These are phyloP conservation scores for Xylariomycetidae sp. DNA, from an alignment of 2,329 filamentous ascomycete genomes.

Conservation along the genomic window DNA sequence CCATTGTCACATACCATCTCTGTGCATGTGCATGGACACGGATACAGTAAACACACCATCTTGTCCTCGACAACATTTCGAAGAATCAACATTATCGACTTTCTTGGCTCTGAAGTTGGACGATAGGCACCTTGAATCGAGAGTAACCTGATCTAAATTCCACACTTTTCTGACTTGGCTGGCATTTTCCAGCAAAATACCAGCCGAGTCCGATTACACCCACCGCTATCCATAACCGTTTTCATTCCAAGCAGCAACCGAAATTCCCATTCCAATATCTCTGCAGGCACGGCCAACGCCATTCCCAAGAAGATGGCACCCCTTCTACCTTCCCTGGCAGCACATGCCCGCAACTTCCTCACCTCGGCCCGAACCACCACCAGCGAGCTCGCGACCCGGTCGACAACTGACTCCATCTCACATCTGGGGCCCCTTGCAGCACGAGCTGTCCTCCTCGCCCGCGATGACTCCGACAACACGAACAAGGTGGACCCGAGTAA, in stretches of 20 bases:
- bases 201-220: conserved; percentile 16
- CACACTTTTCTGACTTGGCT: conserved; percentile 23
- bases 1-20: conserved; percentile 1
- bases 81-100: too few species aligned
- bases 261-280: too few species aligned
- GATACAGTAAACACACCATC: too few species aligned
- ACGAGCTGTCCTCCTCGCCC: conserved; percentile 36
- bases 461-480: conserved; percentile 27
- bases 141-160: too few species aligned
- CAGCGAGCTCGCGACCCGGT: conserved; percentile 24
- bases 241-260: conserved; percentile 3
- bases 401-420: conserved; percentile 21
- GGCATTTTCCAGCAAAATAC: conserved; percentile 21
- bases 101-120: too few species aligned
- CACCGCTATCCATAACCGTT: conserved; percentile 2
- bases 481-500: conserved; percentile 33
- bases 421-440: conserved; percentile 39
- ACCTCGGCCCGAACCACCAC: conserved; percentile 15
- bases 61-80: too few species aligned
- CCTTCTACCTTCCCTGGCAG: conserved; percentile 24
- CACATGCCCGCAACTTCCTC: conserved; percentile 24
- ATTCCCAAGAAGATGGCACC: conserved; percentile 22
- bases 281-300: too few species aligned
- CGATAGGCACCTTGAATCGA: too few species aligned
- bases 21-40: conserved; percentile 1